Evolutionary conservation across 208 protist genomes (phyloP), one percentile per base, ranked within the genome.

Genomic region (Leishmania tropica): DNA sequence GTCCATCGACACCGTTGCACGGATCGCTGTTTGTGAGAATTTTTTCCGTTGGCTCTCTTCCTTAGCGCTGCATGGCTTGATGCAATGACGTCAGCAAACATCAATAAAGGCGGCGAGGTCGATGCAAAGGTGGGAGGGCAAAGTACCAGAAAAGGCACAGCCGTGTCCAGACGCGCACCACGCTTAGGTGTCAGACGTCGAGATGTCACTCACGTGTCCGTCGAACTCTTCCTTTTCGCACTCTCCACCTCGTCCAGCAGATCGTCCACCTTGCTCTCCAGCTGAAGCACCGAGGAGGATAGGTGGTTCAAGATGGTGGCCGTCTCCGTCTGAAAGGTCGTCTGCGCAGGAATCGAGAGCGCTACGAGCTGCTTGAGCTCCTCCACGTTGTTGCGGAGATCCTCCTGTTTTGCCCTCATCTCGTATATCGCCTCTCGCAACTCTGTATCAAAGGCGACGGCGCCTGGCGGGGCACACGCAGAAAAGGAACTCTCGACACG

Each of bases 221-320:
- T 70, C 62, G 3, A 64, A 17, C 70, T 74, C 45, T 48, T 45
- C 65, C 21, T 70, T 54, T 40, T 74, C 45, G 21, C 13, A 37
- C 24, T 81, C 83, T 85, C 79, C 53, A 91, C 19, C 45, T 56
- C 72, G 21, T 97, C 90, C 2, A 79, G 11, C 6, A 93, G 15
- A 28, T 93, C 92, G 1, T 97, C 94, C 17, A 95, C 40, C 75
- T 93, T 95, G 83, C 81, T 88, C 58, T 97, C 91, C 73, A 97
- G 81, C 21, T 93, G 81, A 17, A 97, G 78, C 74, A 97, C 79
- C 24, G 91, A 91, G 19, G 89, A 84, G 19, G 94, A 90, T 42
- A 97, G 85, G 76, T 95, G 87, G 76, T 93, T 92, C 19, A 97
- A 83, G 31, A 97, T 85, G 5, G 87, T 90, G 1, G 91, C 95